Base-by-base conservation (phyloP, 1,284 basidiomycete genomes). In the Microbotryum silenes-acaulis region DNA sequence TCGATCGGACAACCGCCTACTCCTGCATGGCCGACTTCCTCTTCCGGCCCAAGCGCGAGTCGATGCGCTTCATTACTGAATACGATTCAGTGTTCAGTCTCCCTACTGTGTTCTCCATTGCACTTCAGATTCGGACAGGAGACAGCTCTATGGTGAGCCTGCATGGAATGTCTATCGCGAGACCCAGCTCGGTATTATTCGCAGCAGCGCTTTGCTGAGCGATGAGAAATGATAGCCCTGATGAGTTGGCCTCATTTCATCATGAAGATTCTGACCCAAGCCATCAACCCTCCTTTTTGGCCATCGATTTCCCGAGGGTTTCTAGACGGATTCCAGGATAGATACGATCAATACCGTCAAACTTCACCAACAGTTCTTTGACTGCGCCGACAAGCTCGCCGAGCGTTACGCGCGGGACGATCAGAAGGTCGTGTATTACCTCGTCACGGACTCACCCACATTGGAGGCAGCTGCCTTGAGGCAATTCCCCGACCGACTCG, bases 1-100 rank as follows among this genome's bases (percentile, higher is more conserved):
- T 66, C 5, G 25, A 60, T 16, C 59, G 56, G 3, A 27, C 49
- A 4, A 57, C 59, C 12, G 61, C 61, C 9, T 66, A 61, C 51
- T 45, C 64, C 6, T 66, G 64, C 54, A 63, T 66, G 58, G 59
- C 44, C 42, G 52, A 63, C 29, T 66, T 61, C 59, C 64, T 66
- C 46, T 59, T 66, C 48, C 50, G 60, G 46, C 64, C 64, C 31
- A 66, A 66, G 47, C 61, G 31, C 37, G 52, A 59, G 2, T 59
- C 61, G 23, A 51, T 60, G 31, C 49, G 59, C 54, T 46, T 66
- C 50, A 66, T 66, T 48, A 45, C 56, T 25, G 54, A 63, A 50
- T 66, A 66, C 52, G 61, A 61, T 3, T 61, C 59, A 3, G 58
- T 59, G 0, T 44, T 66, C 12, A 46, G 59, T 3, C 54, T 66